Base-by-base conservation (phyloP, 306 rosid species). In the Crotalaria pallida region DNA sequence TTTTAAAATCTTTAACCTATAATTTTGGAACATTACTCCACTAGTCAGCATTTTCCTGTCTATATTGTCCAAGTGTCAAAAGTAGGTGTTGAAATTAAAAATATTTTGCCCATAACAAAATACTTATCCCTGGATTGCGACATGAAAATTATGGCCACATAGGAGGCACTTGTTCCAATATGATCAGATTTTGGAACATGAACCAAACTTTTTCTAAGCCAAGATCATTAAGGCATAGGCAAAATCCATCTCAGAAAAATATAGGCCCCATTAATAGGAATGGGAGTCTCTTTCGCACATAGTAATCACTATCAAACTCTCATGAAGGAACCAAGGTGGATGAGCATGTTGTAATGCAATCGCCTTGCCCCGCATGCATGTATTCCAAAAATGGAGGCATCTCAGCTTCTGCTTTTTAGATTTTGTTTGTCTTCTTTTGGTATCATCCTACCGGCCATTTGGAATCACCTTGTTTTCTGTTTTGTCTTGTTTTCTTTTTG, bases 331-430 rank as follows among this genome's bases (percentile, higher is more conserved):
- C 70, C 31, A 12, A 64, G 22, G 72, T 52, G 58, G 51, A 74
- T 75, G 72, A 61, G 64, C 47, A 52, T 59, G 50, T 72, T 49
- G 71, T 29, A 73, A 27, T 72, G 64, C 48, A 60, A 19, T 36
- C 22, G 19, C 69, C 44, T 15, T 51, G 13, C 41, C 23, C 55
- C 65, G 16, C 63, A 58, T 65, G 16, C 63, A 58, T 65, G 69
- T 68, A 43, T 64, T 71, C 78, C 80, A 57, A 63, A 73, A 49
- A 40, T 43, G 77, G 72, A 59, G 34, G n/a, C 61, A 51, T 21
- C 53, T 34, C 49, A n/a, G n/a, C 45, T 51, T 23, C 62, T 22
- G 45, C 77, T 74, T 69, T 69, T 0, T 63, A 73, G 75, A 82
- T 74, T 33, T 78, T 69, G 40, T 69, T 62, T 41, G 68, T 74